Conservation (phyloP, 1,139 yeast species). For the Suhomyces atakaporum region DNA sequence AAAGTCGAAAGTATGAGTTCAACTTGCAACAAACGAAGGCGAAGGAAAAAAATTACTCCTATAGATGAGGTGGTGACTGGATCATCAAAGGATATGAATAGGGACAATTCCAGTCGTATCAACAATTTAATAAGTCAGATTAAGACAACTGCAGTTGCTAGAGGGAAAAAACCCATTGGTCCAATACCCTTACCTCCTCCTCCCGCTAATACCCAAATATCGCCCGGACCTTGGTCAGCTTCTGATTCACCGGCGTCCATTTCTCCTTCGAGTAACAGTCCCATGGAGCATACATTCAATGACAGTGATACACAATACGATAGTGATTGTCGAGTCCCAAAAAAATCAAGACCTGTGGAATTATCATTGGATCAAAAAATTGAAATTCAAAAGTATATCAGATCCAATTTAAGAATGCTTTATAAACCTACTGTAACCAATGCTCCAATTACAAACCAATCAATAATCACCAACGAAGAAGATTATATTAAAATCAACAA, state of each 20-base stretch:
- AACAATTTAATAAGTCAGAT: conserved; percentile 30
- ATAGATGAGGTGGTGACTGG: conserved; percentile 5
- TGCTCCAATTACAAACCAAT: not conserved
- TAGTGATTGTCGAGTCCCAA: conserved; percentile 9
- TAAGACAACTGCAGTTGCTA: conserved; percentile 15
- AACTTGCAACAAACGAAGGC: conserved; percentile 20
- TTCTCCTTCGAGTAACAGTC: conserved; percentile 15
- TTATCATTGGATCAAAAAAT: conserved; percentile 49
- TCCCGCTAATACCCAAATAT: conserved; percentile 6
- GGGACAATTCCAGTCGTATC: conserved; percentile 12
- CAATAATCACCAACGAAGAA: conserved; percentile 28
- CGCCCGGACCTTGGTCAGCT: conserved; percentile 7
- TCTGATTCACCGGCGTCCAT: conserved; percentile 12
- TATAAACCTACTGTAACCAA: conserved; percentile 34
- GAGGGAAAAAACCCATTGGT: conserved; percentile 3
- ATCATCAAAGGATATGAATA: conserved; percentile 3
- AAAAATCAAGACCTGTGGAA: conserved; percentile 13
- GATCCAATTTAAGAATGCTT: conserved; percentile 51
- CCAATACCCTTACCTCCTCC: conserved; percentile 3
- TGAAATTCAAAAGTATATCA: conserved; percentile 53
- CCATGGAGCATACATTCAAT: conserved; percentile 11
- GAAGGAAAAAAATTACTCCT: conserved; percentile 28
- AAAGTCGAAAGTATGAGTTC: conserved; percentile 1
- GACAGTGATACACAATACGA: conserved; percentile 20
- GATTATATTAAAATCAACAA: conserved; percentile 41